Evolutionary conservation across 805 yeast genomes (phyloP).

Genomic region (Pichia gijzeniarum): DNA sequence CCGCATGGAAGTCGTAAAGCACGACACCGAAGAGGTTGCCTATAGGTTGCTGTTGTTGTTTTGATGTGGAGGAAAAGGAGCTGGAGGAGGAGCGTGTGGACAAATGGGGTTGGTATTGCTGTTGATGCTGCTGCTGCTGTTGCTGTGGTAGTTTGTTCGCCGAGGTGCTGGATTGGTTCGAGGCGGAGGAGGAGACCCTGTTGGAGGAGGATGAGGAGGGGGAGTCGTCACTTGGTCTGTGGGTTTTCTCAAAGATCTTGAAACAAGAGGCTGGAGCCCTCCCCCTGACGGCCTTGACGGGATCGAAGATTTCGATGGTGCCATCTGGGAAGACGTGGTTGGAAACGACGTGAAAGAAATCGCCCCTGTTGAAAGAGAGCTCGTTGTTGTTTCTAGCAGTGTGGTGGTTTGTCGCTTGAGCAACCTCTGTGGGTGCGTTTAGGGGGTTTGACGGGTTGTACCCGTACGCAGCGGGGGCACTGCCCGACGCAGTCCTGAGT

Average conservation of each 20-base stretch:
- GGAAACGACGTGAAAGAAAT: slow-evolving; percentile 76
- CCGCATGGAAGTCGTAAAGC: slow-evolving; percentile 81
- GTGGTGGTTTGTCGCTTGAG: slow-evolving; percentile 75
- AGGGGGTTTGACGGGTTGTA: slow-evolving; percentile 14
- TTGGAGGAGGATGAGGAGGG: no score
- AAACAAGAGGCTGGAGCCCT: slow-evolving; percentile 84
- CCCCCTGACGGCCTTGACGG: slow-evolving; percentile 69
- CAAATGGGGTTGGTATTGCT: not conserved
- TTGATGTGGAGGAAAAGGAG: not conserved
- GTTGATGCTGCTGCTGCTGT: no score
- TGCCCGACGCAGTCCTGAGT: slow-evolving; percentile 15
- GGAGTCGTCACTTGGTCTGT: slow-evolving; percentile 31
- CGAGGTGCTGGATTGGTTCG: no score
- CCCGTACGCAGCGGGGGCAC: not conserved
- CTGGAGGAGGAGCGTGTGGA: not conserved
- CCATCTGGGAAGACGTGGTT: slow-evolving; percentile 33
- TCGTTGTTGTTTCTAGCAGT: slow-evolving; percentile 77
- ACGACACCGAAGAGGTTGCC: slow-evolving; percentile 70
- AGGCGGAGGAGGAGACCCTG: no score
- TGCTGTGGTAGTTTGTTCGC: no score
- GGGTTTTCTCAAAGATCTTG: slow-evolving; percentile 64
- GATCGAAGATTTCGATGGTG: slow-evolving; percentile 82
- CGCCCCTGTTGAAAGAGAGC: slow-evolving; percentile 71
- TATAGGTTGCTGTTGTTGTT: slow-evolving; percentile 16
- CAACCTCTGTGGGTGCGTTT: slow-evolving; percentile 71